Conservation (phyloP, 257 asterid species). For the Przewalskia tangutica region DNA sequence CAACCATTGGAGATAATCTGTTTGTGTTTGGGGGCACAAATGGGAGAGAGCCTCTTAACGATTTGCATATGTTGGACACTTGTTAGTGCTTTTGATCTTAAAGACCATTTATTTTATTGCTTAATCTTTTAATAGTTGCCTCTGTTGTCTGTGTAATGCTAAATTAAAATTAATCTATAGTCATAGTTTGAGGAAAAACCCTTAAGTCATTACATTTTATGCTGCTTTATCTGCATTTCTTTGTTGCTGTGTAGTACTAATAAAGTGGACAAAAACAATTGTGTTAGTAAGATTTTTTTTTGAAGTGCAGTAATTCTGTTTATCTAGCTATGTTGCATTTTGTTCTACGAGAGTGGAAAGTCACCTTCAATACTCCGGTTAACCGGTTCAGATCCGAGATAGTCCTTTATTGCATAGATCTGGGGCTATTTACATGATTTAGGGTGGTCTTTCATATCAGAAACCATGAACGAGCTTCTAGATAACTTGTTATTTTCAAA, state of each 20-base stretch:
- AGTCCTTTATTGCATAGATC: not conserved
- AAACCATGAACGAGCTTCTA: not conserved
- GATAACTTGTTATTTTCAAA: not conserved
- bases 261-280: not conserved
- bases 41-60: conserved; percentile 74
- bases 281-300: not conserved
- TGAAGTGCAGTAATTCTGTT: not conserved
- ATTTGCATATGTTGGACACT: conserved; percentile 69
- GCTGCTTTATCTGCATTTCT: not conserved
- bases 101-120: not conserved
- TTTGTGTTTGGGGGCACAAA: conserved; percentile 92
- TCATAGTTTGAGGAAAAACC: not conserved
- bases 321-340: not conserved
- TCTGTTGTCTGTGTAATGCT: not conserved
- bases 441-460: not conserved
- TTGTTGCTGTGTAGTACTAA: not conserved
- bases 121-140: conserved; percentile 3
- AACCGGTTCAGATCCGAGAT: not conserved
- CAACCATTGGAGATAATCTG: conserved; percentile 74
- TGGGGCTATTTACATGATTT: not conserved
- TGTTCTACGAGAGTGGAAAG: not conserved
- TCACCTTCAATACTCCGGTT: not conserved
- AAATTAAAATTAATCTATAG: conserved; percentile 6
- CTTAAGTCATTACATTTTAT: not conserved
- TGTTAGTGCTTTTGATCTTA: conserved; percentile 33